Conservation (phyloP, 257 asterid genomes). For the Euphrasia confusa region DNA sequence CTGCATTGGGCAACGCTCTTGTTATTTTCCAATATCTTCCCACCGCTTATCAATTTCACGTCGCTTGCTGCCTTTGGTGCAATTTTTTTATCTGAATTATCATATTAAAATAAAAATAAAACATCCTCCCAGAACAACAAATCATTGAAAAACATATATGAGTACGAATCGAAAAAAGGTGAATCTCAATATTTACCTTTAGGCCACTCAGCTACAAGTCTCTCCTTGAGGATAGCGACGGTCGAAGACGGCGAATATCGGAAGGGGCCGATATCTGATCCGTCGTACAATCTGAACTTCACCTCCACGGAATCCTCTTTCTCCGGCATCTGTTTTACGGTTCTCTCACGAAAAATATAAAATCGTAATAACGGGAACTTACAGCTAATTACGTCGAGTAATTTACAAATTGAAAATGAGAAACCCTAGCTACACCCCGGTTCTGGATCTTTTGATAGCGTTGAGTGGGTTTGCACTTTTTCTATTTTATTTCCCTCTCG, state of each 20-base stretch:
- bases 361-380: too few species aligned
- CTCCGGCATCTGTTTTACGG: slow-evolving; percentile 36
- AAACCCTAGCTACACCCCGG: too few species aligned
- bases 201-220: slow-evolving; percentile 10
- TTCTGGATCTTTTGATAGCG: too few species aligned
- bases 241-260: slow-evolving; percentile 71
- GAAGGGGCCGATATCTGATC: slow-evolving; percentile 92
- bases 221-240: background rate
- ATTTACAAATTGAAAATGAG: too few species aligned
- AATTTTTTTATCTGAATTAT: slow-evolving; percentile 51
- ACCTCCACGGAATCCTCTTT: slow-evolving; percentile 56
- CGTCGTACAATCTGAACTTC: slow-evolving; percentile 87
- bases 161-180: background rate
- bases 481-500: too few species aligned
- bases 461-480: too few species aligned
- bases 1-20: slow-evolving; percentile 80
- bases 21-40: slow-evolving; percentile 78
- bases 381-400: too few species aligned
- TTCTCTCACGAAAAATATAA: too few species aligned
- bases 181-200: background rate
- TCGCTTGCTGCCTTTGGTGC: slow-evolving; percentile 75
- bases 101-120: slow-evolving; percentile 7
- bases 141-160: background rate
- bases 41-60: slow-evolving; percentile 74
- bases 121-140: background rate